phyloP scores from a whole-genome alignment of 2,329 filamentous ascomycete genomes.

The Intubia oerlemansii region DNA sequence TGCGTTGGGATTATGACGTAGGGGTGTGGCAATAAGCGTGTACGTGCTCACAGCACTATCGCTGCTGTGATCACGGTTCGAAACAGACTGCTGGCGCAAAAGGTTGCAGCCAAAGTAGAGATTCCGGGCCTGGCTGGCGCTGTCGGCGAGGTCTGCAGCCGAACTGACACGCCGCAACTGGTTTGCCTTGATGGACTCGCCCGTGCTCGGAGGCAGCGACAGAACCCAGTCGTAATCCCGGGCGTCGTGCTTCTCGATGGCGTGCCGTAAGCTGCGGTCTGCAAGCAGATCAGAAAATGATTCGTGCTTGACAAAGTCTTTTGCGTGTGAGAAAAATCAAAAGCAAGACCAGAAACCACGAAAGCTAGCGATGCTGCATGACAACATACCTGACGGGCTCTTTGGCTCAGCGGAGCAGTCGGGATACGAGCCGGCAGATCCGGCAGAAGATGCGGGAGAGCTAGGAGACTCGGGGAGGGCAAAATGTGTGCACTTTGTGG shows the following conservation, averaged over 20 bases:
- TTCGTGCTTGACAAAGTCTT: conserved; percentile 1
- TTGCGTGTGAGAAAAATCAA: no score
- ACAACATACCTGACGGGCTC: conserved; percentile 1
- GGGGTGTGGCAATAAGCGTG: conserved; percentile 24
- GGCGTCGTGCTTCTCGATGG: conserved; percentile 17
- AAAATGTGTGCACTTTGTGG: conserved; percentile 3
- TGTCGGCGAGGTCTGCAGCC: conserved; percentile 1
- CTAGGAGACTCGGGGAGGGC: conserved; percentile 1
- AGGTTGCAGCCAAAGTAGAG: conserved; percentile 32
- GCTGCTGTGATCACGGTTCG: conserved; percentile 11
- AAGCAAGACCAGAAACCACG: no score
- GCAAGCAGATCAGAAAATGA: conserved; percentile 2
- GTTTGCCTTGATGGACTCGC: conserved; percentile 1
- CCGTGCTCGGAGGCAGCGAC: conserved; percentile 13
- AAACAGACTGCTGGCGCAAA: conserved; percentile 15
- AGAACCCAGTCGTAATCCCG: conserved; percentile 30
- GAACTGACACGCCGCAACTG: conserved; percentile 4
- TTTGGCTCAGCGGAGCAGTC: no score
- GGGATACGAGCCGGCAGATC: no score
- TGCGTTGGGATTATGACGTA: no score
- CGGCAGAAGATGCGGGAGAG: no score
- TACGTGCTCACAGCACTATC: conserved; percentile 15
- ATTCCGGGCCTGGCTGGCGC: conserved; percentile 8
- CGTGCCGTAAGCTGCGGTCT: conserved; percentile 1
- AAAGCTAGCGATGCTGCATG: no score